Evolutionary conservation across 805 yeast species (phyloP).

Genomic region (Candida qinlingensis): DNA sequence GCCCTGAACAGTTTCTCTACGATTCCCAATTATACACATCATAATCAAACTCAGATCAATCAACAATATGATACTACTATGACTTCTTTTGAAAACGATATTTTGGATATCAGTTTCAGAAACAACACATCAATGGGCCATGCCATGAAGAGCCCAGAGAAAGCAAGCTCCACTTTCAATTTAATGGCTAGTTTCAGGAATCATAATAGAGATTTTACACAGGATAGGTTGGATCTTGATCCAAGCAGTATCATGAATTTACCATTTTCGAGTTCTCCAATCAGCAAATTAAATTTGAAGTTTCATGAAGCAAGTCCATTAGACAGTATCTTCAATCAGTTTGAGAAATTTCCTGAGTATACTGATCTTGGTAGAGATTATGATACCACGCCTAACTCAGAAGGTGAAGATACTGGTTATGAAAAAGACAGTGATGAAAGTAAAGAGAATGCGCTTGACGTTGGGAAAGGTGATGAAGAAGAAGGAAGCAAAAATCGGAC

Average conservation of each 20-base stretch:
- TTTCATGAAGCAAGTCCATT: constrained; percentile 18
- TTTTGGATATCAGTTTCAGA: constrained; percentile 3
- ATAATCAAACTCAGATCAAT: not conserved
- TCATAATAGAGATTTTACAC: not conserved
- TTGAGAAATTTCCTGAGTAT: not conserved
- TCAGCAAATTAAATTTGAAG: constrained; percentile 15
- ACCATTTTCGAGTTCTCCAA: constrained; percentile 14
- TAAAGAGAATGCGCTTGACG: not conserved
- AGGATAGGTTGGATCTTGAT: not conserved
- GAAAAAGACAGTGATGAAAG: not conserved
- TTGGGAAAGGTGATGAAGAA: too few species aligned
- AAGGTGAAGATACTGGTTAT: not conserved
- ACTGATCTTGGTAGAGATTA: not conserved
- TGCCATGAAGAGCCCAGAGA: not conserved
- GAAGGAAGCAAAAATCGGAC: not conserved
- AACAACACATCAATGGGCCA: not conserved
- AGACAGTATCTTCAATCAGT: constrained; percentile 11
- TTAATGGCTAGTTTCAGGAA: not conserved
- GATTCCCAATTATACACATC: constrained; percentile 6
- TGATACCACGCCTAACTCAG: not conserved
- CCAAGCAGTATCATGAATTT: not conserved
- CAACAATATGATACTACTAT: not conserved
- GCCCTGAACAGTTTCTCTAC: not conserved
- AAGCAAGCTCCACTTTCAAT: not conserved
- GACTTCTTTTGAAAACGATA: constrained; percentile 3